Conservation (phyloP, 2,329 filamentous ascomycete species). For the Curvularia sp. region DNA sequence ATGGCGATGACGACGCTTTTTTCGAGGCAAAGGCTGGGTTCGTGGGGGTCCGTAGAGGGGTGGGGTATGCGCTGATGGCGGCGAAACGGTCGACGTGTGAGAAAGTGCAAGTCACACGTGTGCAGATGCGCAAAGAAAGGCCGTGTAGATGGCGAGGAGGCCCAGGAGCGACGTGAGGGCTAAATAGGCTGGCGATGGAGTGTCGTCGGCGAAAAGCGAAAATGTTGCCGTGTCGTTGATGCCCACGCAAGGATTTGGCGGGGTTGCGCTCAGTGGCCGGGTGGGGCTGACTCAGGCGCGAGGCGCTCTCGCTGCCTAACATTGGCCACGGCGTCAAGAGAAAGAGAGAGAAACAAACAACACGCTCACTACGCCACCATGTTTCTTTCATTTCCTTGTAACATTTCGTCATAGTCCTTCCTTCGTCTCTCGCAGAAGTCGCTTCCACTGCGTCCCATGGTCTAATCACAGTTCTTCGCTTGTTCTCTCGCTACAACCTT, state of each 20-base stretch:
- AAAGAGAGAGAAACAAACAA: constrained; percentile 23
- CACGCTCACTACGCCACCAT: constrained; percentile 11
- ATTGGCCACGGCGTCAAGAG: constrained; percentile 31
- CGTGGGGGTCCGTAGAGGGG: constrained; percentile 11
- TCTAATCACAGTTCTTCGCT: constrained; percentile 4
- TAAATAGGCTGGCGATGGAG: constrained; percentile 14
- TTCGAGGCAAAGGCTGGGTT: not conserved
- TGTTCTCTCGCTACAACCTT: constrained; percentile 3
- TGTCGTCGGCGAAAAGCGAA: constrained; percentile 30
- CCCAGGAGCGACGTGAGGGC: constrained; percentile 15
- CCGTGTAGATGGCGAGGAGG: constrained; percentile 6
- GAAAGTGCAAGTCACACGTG: not conserved
- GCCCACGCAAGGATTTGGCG: constrained; percentile 29
- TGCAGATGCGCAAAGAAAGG: no score
- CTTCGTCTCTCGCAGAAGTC: not conserved
- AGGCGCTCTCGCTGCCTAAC: constrained; percentile 29
- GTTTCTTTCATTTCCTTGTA: constrained; percentile 1
- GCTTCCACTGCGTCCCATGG: constrained; percentile 8
- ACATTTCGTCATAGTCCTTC: not conserved
- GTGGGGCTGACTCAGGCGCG: constrained; percentile 26
- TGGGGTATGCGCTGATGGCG: constrained; percentile 8
- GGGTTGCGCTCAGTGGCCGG: constrained; percentile 25
- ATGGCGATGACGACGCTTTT: constrained; percentile 58
- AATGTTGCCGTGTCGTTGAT: constrained; percentile 33
- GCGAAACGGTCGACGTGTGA: constrained; percentile 4